Evolutionary conservation across 257 asterid genomes (phyloP).

Genomic region (Salvia miltiorrhiza): DNA sequence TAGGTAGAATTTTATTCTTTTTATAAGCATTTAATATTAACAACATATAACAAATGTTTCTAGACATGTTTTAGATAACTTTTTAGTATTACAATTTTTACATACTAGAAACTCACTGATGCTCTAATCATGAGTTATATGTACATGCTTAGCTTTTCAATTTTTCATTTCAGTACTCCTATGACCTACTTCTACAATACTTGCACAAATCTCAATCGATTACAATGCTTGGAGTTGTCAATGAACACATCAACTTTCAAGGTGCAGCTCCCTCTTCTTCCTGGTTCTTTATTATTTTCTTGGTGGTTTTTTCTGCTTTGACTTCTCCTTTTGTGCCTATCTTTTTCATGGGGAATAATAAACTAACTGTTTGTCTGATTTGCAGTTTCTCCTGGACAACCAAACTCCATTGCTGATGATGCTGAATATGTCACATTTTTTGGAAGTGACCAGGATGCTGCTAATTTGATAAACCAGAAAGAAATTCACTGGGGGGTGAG

Average conservation of each 20-base stretch:
- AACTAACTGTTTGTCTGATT: conserved; percentile 21
- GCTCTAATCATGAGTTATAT: not conserved
- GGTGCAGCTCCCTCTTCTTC: conserved; percentile 40
- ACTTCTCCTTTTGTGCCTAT: not conserved
- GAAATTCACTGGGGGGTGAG: conserved; percentile 99
- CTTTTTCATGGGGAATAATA: conserved; percentile 7
- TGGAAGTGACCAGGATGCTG: conserved; percentile 83
- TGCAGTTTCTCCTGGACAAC: conserved; percentile 95
- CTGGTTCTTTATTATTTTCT: not conserved
- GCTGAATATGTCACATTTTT: conserved; percentile 75
- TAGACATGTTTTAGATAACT: not conserved
- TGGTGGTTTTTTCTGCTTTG: conserved; percentile 4
- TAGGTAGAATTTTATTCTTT: not conserved
- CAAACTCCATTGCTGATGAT: conserved; percentile 86
- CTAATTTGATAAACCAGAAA: conserved; percentile 81
- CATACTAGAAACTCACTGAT: not conserved
- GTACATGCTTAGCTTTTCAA: conserved; percentile 17
- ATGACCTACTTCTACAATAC: conserved; percentile 88
- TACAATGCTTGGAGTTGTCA: conserved; percentile 88
- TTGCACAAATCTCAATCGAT: conserved; percentile 83
- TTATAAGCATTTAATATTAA: not conserved
- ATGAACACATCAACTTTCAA: conserved; percentile 92
- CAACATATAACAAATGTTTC: not conserved
- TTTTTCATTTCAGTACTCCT: conserved; percentile 60
- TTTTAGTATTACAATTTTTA: not conserved